Percentiles rank a stretch among this genome's conserved stretches.
Evolutionary conservation across 2,329 filamentous ascomycete species (phyloP).

Genomic region (Fusarium equiseti): DNA sequence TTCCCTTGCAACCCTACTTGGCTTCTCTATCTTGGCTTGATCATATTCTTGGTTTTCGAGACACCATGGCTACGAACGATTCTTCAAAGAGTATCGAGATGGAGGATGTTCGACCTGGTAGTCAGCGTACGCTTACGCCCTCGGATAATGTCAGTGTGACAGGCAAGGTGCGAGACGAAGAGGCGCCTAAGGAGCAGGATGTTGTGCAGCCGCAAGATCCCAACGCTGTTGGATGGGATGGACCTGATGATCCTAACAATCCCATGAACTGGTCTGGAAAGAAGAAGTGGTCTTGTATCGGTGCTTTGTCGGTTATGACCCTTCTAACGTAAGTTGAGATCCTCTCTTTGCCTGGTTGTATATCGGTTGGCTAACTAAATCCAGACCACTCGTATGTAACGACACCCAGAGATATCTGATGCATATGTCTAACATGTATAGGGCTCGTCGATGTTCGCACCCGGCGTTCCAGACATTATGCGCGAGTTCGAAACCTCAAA

Average conservation of each 20-base stretch:
- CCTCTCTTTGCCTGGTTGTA: rapidly evolving
- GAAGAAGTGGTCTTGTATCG: constrained; percentile 54
- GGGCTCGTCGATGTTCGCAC: constrained; percentile 51
- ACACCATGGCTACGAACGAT: background rate
- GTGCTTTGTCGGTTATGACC: constrained; percentile 49
- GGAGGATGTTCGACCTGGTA: constrained; percentile 24
- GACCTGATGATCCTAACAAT: constrained; percentile 64
- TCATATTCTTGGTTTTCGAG: background rate
- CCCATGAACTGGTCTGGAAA: constrained; percentile 74
- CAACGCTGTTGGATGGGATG: constrained; percentile 45
- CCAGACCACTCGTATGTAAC: constrained; percentile 42
- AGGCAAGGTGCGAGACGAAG: constrained; percentile 21
- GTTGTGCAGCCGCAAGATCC: constrained; percentile 24
- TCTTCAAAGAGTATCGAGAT: background rate
- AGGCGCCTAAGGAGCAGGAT: constrained; percentile 2
- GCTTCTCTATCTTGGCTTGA: background rate
- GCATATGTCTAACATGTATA: constrained; percentile 13
- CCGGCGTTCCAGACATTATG: constrained; percentile 60
- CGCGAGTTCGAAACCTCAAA: constrained; percentile 56
- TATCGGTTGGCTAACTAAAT: constrained; percentile 12
- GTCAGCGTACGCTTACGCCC: constrained; percentile 36
- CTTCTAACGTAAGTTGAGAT: constrained; percentile 44
- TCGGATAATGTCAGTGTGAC: constrained; percentile 5
- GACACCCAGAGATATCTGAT: background rate
- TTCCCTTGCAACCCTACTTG: background rate